phyloP scores from a whole-genome alignment of 495 filamentous ascomycete species.

The Hypoxylon perforatum region DNA sequence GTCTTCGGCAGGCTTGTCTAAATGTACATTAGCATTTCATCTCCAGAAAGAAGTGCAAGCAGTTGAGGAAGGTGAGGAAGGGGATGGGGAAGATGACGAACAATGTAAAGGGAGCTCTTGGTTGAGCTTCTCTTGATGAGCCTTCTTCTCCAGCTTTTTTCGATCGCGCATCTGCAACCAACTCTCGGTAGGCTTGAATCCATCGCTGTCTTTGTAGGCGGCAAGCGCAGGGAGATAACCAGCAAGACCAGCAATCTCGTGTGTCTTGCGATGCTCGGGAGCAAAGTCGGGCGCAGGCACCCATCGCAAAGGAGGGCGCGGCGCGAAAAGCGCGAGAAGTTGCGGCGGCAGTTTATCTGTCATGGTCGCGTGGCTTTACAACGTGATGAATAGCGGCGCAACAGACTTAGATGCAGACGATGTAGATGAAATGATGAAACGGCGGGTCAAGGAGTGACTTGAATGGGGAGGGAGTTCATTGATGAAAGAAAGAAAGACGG shows the following conservation, averaged over 20 bases:
- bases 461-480: slow-evolving; percentile 18
- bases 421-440: slow-evolving; percentile 11
- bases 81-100: slow-evolving; percentile 57
- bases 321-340: slow-evolving; percentile 91
- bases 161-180: slow-evolving; percentile 89
- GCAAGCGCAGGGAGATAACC: slow-evolving; percentile 76
- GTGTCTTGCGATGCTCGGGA: slow-evolving; percentile 82
- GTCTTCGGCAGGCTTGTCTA: slow-evolving; percentile 79
- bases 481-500: slow-evolving; percentile 31
- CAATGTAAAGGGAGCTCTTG: slow-evolving; percentile 75
- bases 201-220: slow-evolving; percentile 74
- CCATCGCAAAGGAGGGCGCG: slow-evolving; percentile 91
- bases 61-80: no score
- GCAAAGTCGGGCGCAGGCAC: slow-evolving; percentile 84
- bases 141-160: slow-evolving; percentile 80
- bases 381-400: neutral
- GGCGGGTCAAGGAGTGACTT: slow-evolving; percentile 13
- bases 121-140: slow-evolving; percentile 70
- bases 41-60: no score
- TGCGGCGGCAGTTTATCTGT: slow-evolving; percentile 95
- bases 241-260: slow-evolving; percentile 76
- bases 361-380: slow-evolving; percentile 64
- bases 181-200: slow-evolving; percentile 88
- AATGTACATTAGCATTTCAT: slow-evolving; percentile 11
- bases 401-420: slow-evolving; percentile 5